Evolutionary conservation across 1,139 yeast species (phyloP).

Genomic region (Lodderomyces parapsilosis): DNA sequence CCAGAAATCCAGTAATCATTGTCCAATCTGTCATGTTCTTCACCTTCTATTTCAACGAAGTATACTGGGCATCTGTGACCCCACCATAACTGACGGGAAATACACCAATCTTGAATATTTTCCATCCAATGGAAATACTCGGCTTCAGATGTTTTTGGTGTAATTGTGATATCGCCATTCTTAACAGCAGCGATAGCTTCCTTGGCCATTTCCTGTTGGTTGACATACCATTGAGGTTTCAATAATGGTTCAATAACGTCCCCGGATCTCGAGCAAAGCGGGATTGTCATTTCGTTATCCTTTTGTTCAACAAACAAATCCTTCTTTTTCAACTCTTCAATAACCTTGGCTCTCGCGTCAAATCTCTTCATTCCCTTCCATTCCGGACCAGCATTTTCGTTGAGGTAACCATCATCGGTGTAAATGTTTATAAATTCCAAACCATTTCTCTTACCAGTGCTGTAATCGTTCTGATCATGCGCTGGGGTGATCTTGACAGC

Average conservation of each 20-base stretch:
- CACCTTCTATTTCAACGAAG: slow-evolving; percentile 78
- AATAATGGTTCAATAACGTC: slow-evolving; percentile 94
- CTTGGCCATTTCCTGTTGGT: slow-evolving; percentile 85
- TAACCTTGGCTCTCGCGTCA: slow-evolving; percentile 86
- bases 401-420: slow-evolving; percentile 88
- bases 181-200: slow-evolving; percentile 86
- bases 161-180: slow-evolving; percentile 75
- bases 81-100: slow-evolving; percentile 99
- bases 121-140: slow-evolving; percentile 97
- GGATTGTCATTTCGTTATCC: slow-evolving; percentile 95
- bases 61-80: slow-evolving; percentile 99
- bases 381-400: slow-evolving; percentile 86
- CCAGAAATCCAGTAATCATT: slow-evolving; percentile 92
- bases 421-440: slow-evolving; percentile 85
- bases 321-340: slow-evolving; percentile 72
- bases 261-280: slow-evolving; percentile 92
- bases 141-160: slow-evolving; percentile 86
- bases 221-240: slow-evolving; percentile 99
- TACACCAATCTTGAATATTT: slow-evolving; percentile 99
- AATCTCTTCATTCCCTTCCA: slow-evolving; percentile 91
- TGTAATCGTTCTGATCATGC: slow-evolving; percentile 96
- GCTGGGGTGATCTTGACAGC: slow-evolving; percentile 99
- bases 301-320: slow-evolving; percentile 80
- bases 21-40: slow-evolving; percentile 56
- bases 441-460: slow-evolving; percentile 90